Base-by-base conservation (phyloP, 306 rosid genomes). In the Cucurbita maxima region DNA sequence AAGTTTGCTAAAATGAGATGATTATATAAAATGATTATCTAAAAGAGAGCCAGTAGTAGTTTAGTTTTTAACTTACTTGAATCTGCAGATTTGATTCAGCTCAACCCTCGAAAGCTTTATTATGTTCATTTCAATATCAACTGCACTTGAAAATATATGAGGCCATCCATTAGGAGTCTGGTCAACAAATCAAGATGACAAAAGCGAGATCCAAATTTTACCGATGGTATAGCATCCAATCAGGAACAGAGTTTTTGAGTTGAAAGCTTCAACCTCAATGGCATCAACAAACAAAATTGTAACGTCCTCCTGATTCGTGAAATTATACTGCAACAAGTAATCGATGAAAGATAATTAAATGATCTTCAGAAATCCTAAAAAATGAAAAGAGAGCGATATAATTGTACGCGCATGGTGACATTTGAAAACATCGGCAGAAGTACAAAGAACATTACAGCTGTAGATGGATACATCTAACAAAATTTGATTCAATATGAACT, bases 191-290 rank as follows among this genome's bases (percentile, higher is more conserved):
- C 83, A 89, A 58, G 94, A 82, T 60, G 76, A 56, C 76, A 94
- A 15, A 41, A 90, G 96, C 54, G 96, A 84, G 78, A 45, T 25
- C 56, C 74, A 67, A 79, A 69, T 62, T 75, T 69, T 93, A 90
- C 98, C 98, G 68, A 94, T 90, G 64, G 98, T 90, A 75, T 90
- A 94, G 87, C 97, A 86, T 76, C 98, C 97, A 64, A 94, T 94
- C 83, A 94, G 82, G 77, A 94, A 94, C 80, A 94, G 95, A 48
- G 97, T 94, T 84, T 75, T 81, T 37, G 95, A 95, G 80, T 94
- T 90, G 81, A 94, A 94, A 81, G 90, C 70, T 87, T 94, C 97
- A 3, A 96, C 97, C 78, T 89, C 95, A 83, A 90, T 83, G 81
- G 97, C 97, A 75, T 94, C 98, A 50, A 90, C 79, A 58, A 94